Conservation (phyloP, 1,284 basidiomycete species). For the Ustilago crameri region DNA sequence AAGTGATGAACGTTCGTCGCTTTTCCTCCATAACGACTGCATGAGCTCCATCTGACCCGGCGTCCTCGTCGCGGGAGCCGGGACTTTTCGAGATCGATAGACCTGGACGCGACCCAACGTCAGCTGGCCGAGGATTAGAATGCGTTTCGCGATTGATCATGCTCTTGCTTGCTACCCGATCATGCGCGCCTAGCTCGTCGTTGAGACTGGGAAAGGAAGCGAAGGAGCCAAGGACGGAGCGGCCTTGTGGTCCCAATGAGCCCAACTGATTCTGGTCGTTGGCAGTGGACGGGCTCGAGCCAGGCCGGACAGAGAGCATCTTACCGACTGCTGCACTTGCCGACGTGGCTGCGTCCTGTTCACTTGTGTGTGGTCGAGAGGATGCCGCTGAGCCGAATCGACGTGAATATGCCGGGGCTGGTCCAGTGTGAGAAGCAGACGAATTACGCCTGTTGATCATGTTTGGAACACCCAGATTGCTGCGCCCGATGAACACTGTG, state of each 20-base stretch:
- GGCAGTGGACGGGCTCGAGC: background rate
- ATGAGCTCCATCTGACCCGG: conserved; percentile 12
- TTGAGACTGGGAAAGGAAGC: conserved; percentile 14
- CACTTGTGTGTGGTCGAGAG: conserved; percentile 17
- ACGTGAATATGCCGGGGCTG: conserved; percentile 26
- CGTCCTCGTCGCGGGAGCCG: conserved; percentile 6
- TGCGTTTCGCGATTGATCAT: no score
- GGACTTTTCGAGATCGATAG: background rate
- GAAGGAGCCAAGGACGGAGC: conserved; percentile 7
- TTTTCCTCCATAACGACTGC: conserved; percentile 29
- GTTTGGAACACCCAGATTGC: conserved; percentile 12
- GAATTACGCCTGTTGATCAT: background rate
- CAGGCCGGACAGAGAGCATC: conserved; percentile 2
- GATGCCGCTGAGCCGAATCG: conserved; percentile 20
- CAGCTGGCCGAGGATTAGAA: no score
- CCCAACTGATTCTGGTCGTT: conserved; percentile 1
- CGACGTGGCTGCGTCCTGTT: conserved; percentile 1
- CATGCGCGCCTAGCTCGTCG: conserved; percentile 7
- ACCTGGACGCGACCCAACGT: no score
- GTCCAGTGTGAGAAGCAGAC: background rate
- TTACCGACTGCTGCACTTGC: conserved; percentile 3
- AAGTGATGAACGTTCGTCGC: conserved; percentile 29
- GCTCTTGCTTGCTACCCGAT: no score
- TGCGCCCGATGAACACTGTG: conserved; percentile 29
- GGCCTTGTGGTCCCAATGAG: conserved; percentile 5